Evolutionary conservation across 2,329 filamentous ascomycete species (phyloP), one percentile per base, ranked within the genome.

Genomic region (Xylogone sp.): DNA sequence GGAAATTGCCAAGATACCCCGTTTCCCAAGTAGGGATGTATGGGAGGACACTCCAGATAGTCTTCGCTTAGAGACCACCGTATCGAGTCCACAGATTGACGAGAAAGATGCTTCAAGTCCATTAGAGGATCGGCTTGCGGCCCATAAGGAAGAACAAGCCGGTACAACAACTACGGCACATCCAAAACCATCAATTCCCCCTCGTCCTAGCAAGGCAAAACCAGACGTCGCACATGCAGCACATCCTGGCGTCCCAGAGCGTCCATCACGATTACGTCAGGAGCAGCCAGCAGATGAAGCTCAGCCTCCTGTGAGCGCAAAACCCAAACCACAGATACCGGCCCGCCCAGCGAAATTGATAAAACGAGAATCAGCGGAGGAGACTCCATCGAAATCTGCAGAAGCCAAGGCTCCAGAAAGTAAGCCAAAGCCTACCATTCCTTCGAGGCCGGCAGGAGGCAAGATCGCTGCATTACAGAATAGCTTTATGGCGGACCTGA

Each of bases 31-130:
- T 66, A 84, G 84, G 50, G 93, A 97, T 69, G 84, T 97, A 42
- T 97, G 93, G 93, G 93, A 97, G 71, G 93, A 97, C 67, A 85
- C 82, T 0, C 93, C 93, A 1, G 90, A 96, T 61, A 93, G 89
- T 62, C 80, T 88, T 52, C 79, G 87, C 56, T 79, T 95, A 19
- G 84, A 91, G 62, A 88, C 92, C 0, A 92, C 87, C 0, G 84
- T 95, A 46, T 76, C 69, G 42, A 75, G 68, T 21, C 80, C 72
- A 22, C 81, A 78, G 50, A 73, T 77, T 22, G 75, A 78, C 2
- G 72, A 74, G 20, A 58, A 58, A 18, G 63, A 66, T 13, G 42
- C 56, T 3, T 9, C 75, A 78, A 55, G 70, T 69, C 21, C 68
- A 65, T 22, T 69, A 72, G 45, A 73, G 69, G 44, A 64, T 69